Evolutionary conservation across 345 rosid species (phyloP), one percentile per base, ranked within the genome.

Genomic region (Acer campestre): DNA sequence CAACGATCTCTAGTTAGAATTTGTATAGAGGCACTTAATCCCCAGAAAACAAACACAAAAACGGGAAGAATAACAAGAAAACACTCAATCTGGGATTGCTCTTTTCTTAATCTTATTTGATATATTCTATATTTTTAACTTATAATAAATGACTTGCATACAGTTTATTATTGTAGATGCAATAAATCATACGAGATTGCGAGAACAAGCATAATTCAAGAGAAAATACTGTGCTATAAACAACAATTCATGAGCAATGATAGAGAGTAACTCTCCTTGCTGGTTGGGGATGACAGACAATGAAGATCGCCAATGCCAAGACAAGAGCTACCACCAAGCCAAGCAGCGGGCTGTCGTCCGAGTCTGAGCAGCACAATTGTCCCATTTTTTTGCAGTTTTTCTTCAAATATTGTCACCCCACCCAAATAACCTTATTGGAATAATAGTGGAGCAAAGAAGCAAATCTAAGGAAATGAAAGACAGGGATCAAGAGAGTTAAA

Each of bases 211-310:
- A 13, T 42, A 42, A 51, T 12, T 40, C n/a, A n/a, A n/a, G n/a
- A n/a, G 51, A 71, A 63, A 70, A 14, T 6, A 65, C 4, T 31
- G 27, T n/a, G 22, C 5, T 10, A 9, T 48, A 4, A 25, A 59
- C 22, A 59, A 59, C 13, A 11, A 56, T 38, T 75, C 70, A 82
- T 46, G 61, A 58, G 79, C 85, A 82, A 35, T 71, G 76, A 42
- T 79, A 79, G n/a, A 82, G 48, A 46, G 78, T 2, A 63, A 64
- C 77, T 79, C 87, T 82, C 77, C 84, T 70, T 3, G 78, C 16
- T 55, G 81, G 77, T 9, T 56, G 71, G 2, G 87, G 85, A 0
- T 68, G 80, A n/a, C 81, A 77, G 22, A 80, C 2, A 46, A 80
- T 10, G 12, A 82, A 79, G 29, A 84, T 27, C n/a, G 79, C 6